phyloP scores from a whole-genome alignment of 495 filamentous ascomycete genomes.

The Neurospora discreta region DNA sequence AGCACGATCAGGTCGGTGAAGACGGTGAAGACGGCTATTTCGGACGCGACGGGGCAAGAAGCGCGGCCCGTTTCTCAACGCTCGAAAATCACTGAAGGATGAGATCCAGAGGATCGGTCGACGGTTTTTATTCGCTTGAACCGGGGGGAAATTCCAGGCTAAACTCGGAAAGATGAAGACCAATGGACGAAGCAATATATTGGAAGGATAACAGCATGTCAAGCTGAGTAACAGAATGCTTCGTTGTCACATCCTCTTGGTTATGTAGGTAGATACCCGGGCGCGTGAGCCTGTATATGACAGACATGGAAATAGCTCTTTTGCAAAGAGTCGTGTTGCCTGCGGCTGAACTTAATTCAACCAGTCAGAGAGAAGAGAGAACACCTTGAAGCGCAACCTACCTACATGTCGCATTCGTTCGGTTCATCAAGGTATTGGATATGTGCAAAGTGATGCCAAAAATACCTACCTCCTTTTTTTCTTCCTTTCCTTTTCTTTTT shows the following conservation, averaged over 20 bases:
- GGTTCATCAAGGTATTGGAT: background rate
- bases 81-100: background rate
- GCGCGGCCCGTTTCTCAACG: background rate
- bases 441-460: background rate
- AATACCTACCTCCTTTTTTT: too few species aligned
- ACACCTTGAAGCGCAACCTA: background rate
- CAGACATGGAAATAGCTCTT: background rate
- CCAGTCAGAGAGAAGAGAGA: background rate
- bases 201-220: background rate
- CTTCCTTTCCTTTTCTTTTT: too few species aligned
- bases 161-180: background rate
- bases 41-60: background rate
- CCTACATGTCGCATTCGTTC: background rate
- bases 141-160: background rate
- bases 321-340: background rate
- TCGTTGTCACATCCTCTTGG: background rate
- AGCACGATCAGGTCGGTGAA: conserved; percentile 17
- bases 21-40: background rate
- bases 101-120: background rate
- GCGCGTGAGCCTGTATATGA: background rate
- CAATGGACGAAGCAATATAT: background rate
- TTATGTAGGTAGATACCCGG: background rate
- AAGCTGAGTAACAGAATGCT: background rate
- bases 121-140: background rate
- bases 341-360: background rate